Conservation (phyloP, 139 green algal species). For the Tetradesmus lagerheimii region DNA sequence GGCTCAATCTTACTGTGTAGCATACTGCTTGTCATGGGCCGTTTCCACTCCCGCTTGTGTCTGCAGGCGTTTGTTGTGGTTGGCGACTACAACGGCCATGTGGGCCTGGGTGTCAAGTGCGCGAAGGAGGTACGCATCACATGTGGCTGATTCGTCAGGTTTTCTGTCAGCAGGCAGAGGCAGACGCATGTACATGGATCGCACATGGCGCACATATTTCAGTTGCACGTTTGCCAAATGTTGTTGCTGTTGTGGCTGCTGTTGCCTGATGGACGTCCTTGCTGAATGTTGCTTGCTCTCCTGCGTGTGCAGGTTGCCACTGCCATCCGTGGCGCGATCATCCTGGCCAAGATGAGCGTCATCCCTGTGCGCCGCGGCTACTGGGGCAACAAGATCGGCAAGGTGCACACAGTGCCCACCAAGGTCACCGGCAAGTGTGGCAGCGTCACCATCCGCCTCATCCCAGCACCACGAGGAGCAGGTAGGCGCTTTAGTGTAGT, state of each 20-base stretch:
- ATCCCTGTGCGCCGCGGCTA: conserved; percentile 98
- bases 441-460: conserved; percentile 95
- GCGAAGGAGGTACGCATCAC: conserved; percentile 98
- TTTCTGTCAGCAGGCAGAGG: not conserved
- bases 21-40: too few relatives aligned
- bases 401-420: conserved; percentile 91
- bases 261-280: too few relatives aligned
- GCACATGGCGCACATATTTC: not conserved
- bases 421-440: conserved; percentile 99
- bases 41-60: not conserved
- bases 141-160: not conserved
- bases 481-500: not conserved
- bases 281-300: too few relatives aligned
- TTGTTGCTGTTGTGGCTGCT: not conserved
- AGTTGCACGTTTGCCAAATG: not conserved
- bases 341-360: conserved; percentile 96
- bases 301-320: conserved; percentile 92
- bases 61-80: conserved; percentile 97
- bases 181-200: not conserved
- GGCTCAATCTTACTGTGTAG: too few relatives aligned
- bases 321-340: conserved; percentile 98
- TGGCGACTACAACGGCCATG: conserved; percentile 98
- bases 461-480: conserved; percentile 97
- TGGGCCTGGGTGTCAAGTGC: conserved; percentile 99
- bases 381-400: conserved; percentile 99